Base-by-base conservation (phyloP, 2,329 filamentous ascomycete genomes). In the Alternaria tenuissima region DNA sequence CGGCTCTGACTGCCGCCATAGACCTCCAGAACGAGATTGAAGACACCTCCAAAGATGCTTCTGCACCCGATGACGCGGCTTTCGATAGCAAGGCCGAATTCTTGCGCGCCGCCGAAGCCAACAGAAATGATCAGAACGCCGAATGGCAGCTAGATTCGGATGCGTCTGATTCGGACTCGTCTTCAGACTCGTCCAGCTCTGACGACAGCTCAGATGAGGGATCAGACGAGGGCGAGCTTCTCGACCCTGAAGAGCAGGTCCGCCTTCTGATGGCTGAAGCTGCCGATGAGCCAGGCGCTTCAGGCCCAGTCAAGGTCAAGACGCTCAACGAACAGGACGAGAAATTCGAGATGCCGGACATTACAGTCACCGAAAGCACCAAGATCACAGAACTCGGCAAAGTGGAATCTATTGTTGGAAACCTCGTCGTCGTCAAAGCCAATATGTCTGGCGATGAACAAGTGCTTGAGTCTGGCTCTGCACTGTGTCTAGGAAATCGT, bases 211-310 rank as follows among this genome's bases (percentile, higher is more conserved):
- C 69, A 36, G 84, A 84, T 61, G 93, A 93, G 69, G 87, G 70
- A 16, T 74, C 86, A 30, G 93, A 93, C 69, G 87, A 78, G 30
- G 76, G 76, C 48, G 75, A 91, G 54, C 84, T 94, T 42, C 83
- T 97, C 1, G 89, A 89, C 55, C 87, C 93, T 2, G 92, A 94
- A 71, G 93, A 96, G 75, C 90, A 92, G 58, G 93, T 92, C 1
- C 89, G 90, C 34, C 88, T 96, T 49, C 82, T 98, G 22, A 96
- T 98, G 92, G 91, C 87, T 43, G 93, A 94, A 65, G 89, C 85
- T 32, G 91, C 88, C 2, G 93, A 91, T 1, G 93, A 95, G 56
- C 91, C 94, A 54, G 93, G 93, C 67, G 87, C 86, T 12, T 86
- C 87, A 16, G 82, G 82, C 24, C 85, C 84, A 49, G 78, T 80